Base-by-base conservation (phyloP, 345 rosid genomes). In the Eucalyptus microcorys region DNA sequence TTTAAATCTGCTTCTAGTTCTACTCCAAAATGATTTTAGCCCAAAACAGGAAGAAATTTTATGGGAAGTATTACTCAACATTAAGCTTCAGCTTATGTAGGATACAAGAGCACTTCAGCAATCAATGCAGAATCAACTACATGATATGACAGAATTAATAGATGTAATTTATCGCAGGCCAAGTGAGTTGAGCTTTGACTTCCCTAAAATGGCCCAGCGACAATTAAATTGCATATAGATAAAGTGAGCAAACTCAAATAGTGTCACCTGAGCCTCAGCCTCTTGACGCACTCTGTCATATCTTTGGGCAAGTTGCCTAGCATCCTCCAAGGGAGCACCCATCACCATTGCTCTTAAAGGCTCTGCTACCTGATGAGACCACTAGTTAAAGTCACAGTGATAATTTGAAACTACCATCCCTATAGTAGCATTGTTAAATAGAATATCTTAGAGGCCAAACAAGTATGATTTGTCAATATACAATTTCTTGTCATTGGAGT, bases 271-370 rank as follows among this genome's bases (percentile, higher is more conserved):
- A 91, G 97, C 94, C 96, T 97, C 99, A 86, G 97, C 94, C 91
- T 97, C 99, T 90, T 96, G 98, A 86, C 99, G 95, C 96, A 97
- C 93, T 90, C 99, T 93, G 90, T 96, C 99, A 92, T 97, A 97
- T 17, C 99, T 97, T 87, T 97, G 99, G 68, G 99, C 98, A 92
- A 97, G 97, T 93, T 97, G 99, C 27, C 99, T 95, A 24, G 99
- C 99, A 94, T 97, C 99, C 89, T 96, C 99, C 89, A 97, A 89
- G 9, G 99, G 99, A 88, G 99, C 96, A 92, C 99, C 99, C 98
- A 95, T 95, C 87, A 96, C 99, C 99, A 97, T 97, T 89, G 99
- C 98, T 90, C 99, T 94, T 89, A 97, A 87, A 86, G 99, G 99
- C 92, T 97, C 99, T 50, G 98, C 99, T 61, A 97, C 97, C 99